phyloP scores from a whole-genome alignment of 2,329 filamentous ascomycete genomes.

The Plectosphaerella sp. region DNA sequence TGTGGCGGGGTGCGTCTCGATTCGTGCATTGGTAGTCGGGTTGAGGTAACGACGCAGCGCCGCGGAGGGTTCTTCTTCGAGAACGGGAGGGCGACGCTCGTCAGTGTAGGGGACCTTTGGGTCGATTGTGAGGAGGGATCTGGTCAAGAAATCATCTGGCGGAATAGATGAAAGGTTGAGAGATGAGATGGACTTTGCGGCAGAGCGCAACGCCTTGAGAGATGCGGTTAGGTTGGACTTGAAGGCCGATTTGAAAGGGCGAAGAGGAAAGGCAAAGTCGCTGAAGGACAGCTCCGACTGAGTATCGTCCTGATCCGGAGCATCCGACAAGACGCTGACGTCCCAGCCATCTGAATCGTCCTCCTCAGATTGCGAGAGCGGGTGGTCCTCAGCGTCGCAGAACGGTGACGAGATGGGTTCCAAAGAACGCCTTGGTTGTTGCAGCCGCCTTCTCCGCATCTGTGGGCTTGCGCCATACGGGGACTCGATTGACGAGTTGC shows the following conservation, averaged over 20 bases:
- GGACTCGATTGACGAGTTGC: conserved; percentile 44
- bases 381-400: conserved; percentile 47
- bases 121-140: conserved; percentile 64
- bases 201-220: conserved; percentile 58
- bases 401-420: conserved; percentile 53
- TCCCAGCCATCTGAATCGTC: conserved; percentile 46
- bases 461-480: conserved; percentile 34
- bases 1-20: conserved; percentile 33
- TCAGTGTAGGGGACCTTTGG: conserved; percentile 63
- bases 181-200: conserved; percentile 58
- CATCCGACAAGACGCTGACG: conserved; percentile 16
- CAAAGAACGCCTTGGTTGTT: conserved; percentile 42
- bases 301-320: conserved; percentile 23
- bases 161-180: conserved; percentile 61
- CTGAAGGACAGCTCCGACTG: conserved; percentile 24
- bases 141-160: conserved; percentile 62
- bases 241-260: conserved; percentile 53
- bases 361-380: conserved; percentile 40
- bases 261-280: conserved; percentile 31
- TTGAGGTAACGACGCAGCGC: conserved; percentile 65
- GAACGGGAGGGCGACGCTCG: conserved; percentile 58
- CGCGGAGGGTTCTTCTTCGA: conserved; percentile 61
- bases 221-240: conserved; percentile 68
- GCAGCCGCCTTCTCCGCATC: conserved; percentile 23
- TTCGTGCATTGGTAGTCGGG: conserved; percentile 48